Evolutionary conservation across 257 asterid genomes (phyloP).

Genomic region (Fraxinus cuspidata): DNA sequence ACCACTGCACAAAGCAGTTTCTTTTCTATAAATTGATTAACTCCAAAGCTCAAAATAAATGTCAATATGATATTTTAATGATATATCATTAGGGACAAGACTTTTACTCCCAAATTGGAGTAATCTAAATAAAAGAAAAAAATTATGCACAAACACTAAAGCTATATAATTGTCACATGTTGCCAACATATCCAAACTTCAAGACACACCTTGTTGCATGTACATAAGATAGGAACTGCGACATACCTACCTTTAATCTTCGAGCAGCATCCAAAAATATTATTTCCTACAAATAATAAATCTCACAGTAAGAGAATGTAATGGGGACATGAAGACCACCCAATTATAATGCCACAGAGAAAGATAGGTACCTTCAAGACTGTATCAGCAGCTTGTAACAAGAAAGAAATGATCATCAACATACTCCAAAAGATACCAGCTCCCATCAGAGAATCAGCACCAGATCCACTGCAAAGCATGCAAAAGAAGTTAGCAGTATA

Average conservation of each 20-base stretch:
- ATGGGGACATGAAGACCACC: slow-evolving; percentile 25
- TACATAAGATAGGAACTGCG: slow-evolving; percentile 17
- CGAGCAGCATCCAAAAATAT: slow-evolving; percentile 81
- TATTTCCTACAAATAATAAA: slow-evolving; percentile 62
- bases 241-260: slow-evolving; percentile 70
- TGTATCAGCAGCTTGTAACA: slow-evolving; percentile 94
- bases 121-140: neutral
- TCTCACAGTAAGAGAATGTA: slow-evolving; percentile 33
- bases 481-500: slow-evolving; percentile 19
- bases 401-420: slow-evolving; percentile 88
- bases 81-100: neutral
- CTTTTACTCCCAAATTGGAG: neutral
- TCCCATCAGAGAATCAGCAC: slow-evolving; percentile 88
- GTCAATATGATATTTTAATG: neutral
- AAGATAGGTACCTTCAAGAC: slow-evolving; percentile 71
- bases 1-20: neutral
- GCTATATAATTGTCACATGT: neutral
- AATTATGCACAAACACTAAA: neutral
- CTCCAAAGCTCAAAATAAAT: no score
- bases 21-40: no score
- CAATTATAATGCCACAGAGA: slow-evolving; percentile 24
- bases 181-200: neutral
- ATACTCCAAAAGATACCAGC: slow-evolving; percentile 91
- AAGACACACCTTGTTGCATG: neutral
- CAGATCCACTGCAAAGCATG: slow-evolving; percentile 75